Evolutionary conservation across 768 basidiomycete genomes (phyloP), one percentile per base, ranked within the genome.

Genomic region (Hydnomerulius pinastri): DNA sequence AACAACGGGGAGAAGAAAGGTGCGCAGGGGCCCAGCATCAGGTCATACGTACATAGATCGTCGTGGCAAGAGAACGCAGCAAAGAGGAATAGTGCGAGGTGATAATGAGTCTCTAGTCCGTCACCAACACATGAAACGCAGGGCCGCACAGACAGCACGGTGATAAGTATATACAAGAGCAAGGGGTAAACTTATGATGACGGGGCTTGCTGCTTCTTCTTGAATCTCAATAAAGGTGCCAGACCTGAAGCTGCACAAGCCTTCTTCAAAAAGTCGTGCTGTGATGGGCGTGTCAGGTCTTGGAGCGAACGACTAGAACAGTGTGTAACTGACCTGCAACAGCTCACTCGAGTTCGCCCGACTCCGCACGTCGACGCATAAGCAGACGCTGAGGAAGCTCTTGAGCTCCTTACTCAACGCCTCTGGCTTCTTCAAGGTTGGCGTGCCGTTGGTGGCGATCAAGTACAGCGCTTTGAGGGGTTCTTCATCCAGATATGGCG

Each of bases 361-460:
- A 63, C 92, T 95, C 61, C 84, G 81, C 43, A 98, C 96, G 68
- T 99, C 97, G 23, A 98, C 97, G 62, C 96, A 98, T 17, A 98
- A 69, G 72, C 97, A 98, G n/a, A 97, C 95, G 47, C 93, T 95
- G 61, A 99, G 73, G 75, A 98, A 99, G 60, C 85, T 85, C 77
- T 99, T 99, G 51, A 99, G 77, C 69, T 98, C 96, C 62, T 83
- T 79, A 62, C 91, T 94, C 43, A 98, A 77, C 44, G 83, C 81
- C 68, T 98, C 96, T 0, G 97, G 94, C 62, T 90, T 92, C 81
- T 98, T 98, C 66, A 99, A 67, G 51, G 97, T 98, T 48, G 97
- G 97, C 15, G 97, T 98, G 11, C 97, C 97, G 64, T 98, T 98
- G 36, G 96, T 99, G 29, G 96, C 97, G 61, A 98, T 97, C 53